A percentile compares a stretch with the other conserved stretches of the same genome.
Conservation (phyloP, 176 grass and related monocot species). For the Urochloa ruziziensis region DNA sequence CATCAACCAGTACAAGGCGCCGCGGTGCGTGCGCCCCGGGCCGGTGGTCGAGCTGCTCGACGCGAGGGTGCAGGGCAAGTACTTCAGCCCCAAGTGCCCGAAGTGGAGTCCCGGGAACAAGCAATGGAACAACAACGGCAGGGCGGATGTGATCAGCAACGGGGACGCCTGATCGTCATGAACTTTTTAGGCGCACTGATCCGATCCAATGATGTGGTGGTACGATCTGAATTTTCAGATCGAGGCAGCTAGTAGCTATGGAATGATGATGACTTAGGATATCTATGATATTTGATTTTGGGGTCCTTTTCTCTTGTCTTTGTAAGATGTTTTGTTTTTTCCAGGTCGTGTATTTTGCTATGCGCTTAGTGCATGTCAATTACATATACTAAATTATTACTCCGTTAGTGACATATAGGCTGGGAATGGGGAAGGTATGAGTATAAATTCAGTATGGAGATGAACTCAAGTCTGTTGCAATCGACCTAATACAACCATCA, state of each 20-base stretch:
- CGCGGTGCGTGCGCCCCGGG: slow-evolving; percentile 79
- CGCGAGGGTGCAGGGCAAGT: slow-evolving; percentile 53
- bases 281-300: neutral
- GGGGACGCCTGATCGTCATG: neutral
- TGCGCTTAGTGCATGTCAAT: slow-evolving; percentile 29
- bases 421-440: neutral
- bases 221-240: slow-evolving; percentile 15
- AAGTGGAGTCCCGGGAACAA: slow-evolving; percentile 84
- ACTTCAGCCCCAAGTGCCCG: slow-evolving; percentile 89
- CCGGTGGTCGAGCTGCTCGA: slow-evolving; percentile 84
- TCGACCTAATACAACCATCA: neutral
- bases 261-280: slow-evolving; percentile 37
- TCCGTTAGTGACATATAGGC: neutral
- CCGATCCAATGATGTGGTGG: neutral
- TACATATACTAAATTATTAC: slow-evolving; percentile 7
- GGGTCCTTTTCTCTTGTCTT: neutral
- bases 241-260: slow-evolving; percentile 5
- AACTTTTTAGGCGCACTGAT: too few species aligned
- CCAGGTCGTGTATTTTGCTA: neutral
- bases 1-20: slow-evolving; percentile 99
- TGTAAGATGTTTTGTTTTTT: slow-evolving; percentile 6
- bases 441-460: neutral
- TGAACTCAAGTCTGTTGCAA: neutral
- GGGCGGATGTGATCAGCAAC: neutral
- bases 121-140: slow-evolving; percentile 60